A percentile compares a stretch with the other conserved stretches of the same genome.
phyloP scores from a whole-genome alignment of 805 yeast genomes.

The Torulaspora franciscae region DNA sequence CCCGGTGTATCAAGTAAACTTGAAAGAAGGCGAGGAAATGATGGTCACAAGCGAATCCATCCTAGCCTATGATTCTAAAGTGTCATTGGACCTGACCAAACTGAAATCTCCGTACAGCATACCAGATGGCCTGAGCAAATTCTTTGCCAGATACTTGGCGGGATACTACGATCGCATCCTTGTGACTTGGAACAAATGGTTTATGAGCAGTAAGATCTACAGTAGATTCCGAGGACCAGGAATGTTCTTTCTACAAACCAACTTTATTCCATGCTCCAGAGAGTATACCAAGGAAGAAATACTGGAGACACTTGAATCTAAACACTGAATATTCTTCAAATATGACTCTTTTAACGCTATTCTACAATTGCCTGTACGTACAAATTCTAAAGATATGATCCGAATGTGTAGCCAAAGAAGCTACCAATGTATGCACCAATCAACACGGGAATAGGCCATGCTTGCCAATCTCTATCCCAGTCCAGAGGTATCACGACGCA shows the following conservation, averaged over 20 bases:
- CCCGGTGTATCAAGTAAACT: slow-evolving; percentile 27
- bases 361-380: slow-evolving; percentile 9
- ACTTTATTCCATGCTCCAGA: slow-evolving; percentile 14
- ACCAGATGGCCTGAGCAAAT: slow-evolving; percentile 7
- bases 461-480: slow-evolving; percentile 98
- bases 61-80: slow-evolving; percentile 19
- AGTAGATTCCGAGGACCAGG: slow-evolving; percentile 34
- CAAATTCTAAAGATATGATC: slow-evolving; percentile 27
- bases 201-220: slow-evolving; percentile 21
- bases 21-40: slow-evolving; percentile 25
- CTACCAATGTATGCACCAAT: slow-evolving; percentile 77
- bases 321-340: slow-evolving; percentile 1
- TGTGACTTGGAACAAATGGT: slow-evolving; percentile 12
- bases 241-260: slow-evolving; percentile 26
- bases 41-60: slow-evolving; percentile 23
- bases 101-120: slow-evolving; percentile 8
- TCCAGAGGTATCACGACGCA: slow-evolving; percentile 92
- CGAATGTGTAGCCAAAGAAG: slow-evolving; percentile 51
- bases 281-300: slow-evolving; percentile 13
- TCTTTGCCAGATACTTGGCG: slow-evolving; percentile 7
- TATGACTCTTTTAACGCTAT: slow-evolving; percentile 5
- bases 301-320: slow-evolving; percentile 5
- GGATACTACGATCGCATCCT: slow-evolving; percentile 13
- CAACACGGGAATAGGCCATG: slow-evolving; percentile 86
- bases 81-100: slow-evolving; percentile 6